phyloP scores from a whole-genome alignment of 1,284 basidiomycete genomes.

The Fistulinella staudtii region DNA sequence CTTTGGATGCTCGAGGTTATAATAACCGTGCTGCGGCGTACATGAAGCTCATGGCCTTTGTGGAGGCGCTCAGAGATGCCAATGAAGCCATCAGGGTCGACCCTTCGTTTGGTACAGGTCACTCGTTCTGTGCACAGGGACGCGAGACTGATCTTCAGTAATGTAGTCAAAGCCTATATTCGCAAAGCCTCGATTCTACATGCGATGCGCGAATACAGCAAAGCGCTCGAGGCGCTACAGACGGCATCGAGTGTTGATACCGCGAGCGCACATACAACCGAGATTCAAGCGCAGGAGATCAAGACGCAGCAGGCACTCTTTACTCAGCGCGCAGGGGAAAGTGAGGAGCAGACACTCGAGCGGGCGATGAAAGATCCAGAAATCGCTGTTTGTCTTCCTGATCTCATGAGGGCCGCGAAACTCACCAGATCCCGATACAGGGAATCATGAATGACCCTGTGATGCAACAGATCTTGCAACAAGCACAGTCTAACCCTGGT shows the following conservation, averaged over 20 bases:
- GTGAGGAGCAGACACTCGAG: constrained; percentile 89
- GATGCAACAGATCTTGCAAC: constrained; percentile 93
- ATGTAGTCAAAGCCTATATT: constrained; percentile 88
- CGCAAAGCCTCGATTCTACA: constrained; percentile 87
- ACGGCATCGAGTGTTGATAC: constrained; percentile 72
- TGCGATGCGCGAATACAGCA: constrained; percentile 89
- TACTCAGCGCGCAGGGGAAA: constrained; percentile 80
- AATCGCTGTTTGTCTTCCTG: constrained; percentile 64
- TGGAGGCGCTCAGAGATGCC: constrained; percentile 95
- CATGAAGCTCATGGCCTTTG: constrained; percentile 90
- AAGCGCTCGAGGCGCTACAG: constrained; percentile 81
- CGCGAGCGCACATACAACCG: constrained; percentile 73
- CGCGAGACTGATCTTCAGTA: constrained; percentile 2
- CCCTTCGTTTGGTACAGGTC: constrained; percentile 63
- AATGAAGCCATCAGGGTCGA: constrained; percentile 93
- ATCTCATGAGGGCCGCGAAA: not conserved
- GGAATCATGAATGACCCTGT: constrained; percentile 82
- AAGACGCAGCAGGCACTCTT: constrained; percentile 84
- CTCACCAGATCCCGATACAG: constrained; percentile 36
- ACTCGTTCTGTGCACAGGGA: not conserved
- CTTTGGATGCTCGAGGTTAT: constrained; percentile 87
- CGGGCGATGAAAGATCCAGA: constrained; percentile 98
- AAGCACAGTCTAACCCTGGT: constrained; percentile 87
- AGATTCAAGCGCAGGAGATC: constrained; percentile 75
- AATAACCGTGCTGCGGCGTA: constrained; percentile 98